Base-by-base conservation (phyloP, 306 rosid species). In the Casuarina glauca region DNA sequence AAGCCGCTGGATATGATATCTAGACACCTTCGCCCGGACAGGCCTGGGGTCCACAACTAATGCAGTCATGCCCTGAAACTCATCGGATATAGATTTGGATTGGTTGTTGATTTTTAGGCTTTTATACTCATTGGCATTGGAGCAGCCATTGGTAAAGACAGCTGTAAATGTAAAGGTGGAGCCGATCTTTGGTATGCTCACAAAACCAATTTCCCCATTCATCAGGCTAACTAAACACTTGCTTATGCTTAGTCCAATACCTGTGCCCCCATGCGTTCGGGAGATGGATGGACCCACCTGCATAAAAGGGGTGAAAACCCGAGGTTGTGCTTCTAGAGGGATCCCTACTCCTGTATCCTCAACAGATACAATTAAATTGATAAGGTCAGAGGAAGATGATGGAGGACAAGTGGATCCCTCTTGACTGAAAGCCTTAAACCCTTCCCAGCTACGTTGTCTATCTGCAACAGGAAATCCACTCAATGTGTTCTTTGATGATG, bases 311-410 rank as follows among this genome's bases (percentile, higher is more conserved):
- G 91, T 95, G 91, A 93, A 95, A 70, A 95, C 82, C 48, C 83
- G 86, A 41, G 90, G 44, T 76, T 95, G 98, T 4, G 96, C 82
- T 58, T 93, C 97, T 17, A 51, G 13, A 63, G 99, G 99, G 78
- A 95, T 95, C 55, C 99, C 99, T 26, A 82, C 94, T n/a, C 99
- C 99, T 0, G 99, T 95, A 85, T 95, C 99, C 84, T 95, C 99
- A 48, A 95, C 99, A 8, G 97, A 95, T 69, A 95, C 94, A 78
- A 95, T 90, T 69, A 95, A 80, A 71, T 86, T 90, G 78, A 93
- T 78, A 68, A 74, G 89, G 73, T 91, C 89, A 43, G 85, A 78
- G 60, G 91, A 81, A 48, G 89, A 79, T 35, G 91, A 81, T 26
- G 89, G 84, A 62, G 79, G 84, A 72, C 81, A 84, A 46, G 84